These are phyloP conservation scores for Cenchrus purpureus DNA, from an alignment of 176 grass and related monocot species.

Conservation along the genomic window DNA sequence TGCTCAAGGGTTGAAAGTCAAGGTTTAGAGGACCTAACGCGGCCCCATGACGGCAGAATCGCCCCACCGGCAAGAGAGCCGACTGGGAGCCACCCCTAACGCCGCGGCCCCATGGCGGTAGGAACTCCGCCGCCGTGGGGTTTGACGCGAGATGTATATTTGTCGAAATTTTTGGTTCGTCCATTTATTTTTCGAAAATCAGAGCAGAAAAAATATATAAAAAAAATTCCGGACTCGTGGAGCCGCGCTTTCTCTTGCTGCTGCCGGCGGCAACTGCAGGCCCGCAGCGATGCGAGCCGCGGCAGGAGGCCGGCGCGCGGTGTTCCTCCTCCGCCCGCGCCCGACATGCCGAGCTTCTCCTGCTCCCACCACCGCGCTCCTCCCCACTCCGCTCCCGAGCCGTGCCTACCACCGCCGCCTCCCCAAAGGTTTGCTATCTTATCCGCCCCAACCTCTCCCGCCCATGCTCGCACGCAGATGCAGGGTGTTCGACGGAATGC, in stretches of 20 bases:
- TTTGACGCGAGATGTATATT: too few relatives aligned
- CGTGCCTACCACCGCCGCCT: background rate
- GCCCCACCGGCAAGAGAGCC: too few relatives aligned
- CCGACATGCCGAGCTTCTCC: slow-evolving; percentile 4
- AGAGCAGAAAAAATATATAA: too few relatives aligned
- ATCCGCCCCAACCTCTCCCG: too few relatives aligned
- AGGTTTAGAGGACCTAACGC: too few relatives aligned
- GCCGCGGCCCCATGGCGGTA: too few relatives aligned
- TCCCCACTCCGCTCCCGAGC: background rate
- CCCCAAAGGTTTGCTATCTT: background rate
- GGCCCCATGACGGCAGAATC: too few relatives aligned
- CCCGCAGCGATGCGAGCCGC: slow-evolving; percentile 32
- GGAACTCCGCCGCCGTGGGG: too few relatives aligned
- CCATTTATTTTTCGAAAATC: too few relatives aligned
- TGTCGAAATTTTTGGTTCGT: too few relatives aligned
- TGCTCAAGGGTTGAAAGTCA: too few relatives aligned
- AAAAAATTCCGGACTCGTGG: background rate
- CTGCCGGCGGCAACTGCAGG: background rate
- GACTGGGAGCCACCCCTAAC: too few relatives aligned
- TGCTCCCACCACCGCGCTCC: background rate
- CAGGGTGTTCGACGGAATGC: slow-evolving; percentile 27
- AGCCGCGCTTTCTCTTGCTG: background rate
- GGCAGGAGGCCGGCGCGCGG: slow-evolving; percentile 40
- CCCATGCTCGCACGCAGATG: background rate
- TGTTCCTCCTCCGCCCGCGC: slow-evolving; percentile 25